Evolutionary conservation across 306 rosid genomes (phyloP).

Genomic region (Dalbergia oliveri): DNA sequence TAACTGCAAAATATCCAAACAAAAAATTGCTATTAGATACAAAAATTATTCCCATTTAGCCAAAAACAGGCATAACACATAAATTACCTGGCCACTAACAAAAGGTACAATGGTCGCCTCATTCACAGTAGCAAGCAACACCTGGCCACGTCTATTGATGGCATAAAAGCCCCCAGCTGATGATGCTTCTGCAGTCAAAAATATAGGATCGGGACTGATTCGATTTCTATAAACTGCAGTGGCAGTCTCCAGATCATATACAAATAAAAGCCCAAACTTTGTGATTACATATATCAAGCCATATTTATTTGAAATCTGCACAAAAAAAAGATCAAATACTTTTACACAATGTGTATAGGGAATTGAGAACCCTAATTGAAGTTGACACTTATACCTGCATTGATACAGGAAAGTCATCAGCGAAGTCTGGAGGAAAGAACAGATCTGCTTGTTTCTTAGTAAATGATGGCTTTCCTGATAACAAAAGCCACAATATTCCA

Average conservation of each 20-base stretch:
- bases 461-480: slow-evolving; percentile 69
- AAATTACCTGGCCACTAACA: slow-evolving; percentile 71
- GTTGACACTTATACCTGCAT: slow-evolving; percentile 68
- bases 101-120: slow-evolving; percentile 67
- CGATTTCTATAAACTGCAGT: slow-evolving; percentile 77
- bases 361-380: slow-evolving; percentile 41
- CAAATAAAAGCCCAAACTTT: slow-evolving; percentile 76
- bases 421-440: slow-evolving; percentile 74
- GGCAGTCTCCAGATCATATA: slow-evolving; percentile 78
- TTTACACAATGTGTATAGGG: slow-evolving; percentile 29
- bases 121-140: slow-evolving; percentile 75
- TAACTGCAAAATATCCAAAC: slow-evolving; percentile 54
- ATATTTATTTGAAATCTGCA: slow-evolving; percentile 69
- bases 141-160: slow-evolving; percentile 73
- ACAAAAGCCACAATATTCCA: slow-evolving; percentile 29
- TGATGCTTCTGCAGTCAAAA: slow-evolving; percentile 76
- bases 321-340: background rate
- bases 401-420: slow-evolving; percentile 78
- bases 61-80: background rate
- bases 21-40: background rate
- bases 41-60: background rate
- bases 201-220: slow-evolving; percentile 82
- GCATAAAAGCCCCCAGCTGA: slow-evolving; percentile 70
- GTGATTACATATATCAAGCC: slow-evolving; percentile 72
- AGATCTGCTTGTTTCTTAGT: slow-evolving; percentile 74